phyloP scores from a whole-genome alignment of 1,284 basidiomycete species.

The Pyrrhoderma lamaoense region DNA sequence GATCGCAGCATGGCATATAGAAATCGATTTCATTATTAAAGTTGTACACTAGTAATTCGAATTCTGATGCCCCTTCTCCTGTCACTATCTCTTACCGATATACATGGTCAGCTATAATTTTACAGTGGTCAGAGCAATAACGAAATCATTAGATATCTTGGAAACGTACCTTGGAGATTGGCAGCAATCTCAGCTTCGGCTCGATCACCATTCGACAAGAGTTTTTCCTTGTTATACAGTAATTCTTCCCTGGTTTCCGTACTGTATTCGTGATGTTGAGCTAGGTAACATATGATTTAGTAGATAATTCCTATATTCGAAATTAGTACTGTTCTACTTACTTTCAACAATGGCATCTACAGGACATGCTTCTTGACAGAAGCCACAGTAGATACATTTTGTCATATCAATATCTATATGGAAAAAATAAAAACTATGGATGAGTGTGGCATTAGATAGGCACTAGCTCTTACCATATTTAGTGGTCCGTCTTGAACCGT shows the following conservation, averaged over 20 bases:
- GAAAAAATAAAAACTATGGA: slow-evolving; percentile 6
- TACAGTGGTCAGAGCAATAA: slow-evolving; percentile 10
- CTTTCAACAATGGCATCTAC: slow-evolving; percentile 99
- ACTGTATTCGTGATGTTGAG: slow-evolving; percentile 93
- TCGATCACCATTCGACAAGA: slow-evolving; percentile 91
- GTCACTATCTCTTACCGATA: slow-evolving; percentile 42
- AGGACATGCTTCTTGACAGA: slow-evolving; percentile 98
- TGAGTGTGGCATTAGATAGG: background rate
- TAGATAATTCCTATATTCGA: background rate
- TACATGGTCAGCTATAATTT: slow-evolving; percentile 48
- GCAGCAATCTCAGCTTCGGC: slow-evolving; percentile 96
- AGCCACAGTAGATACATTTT: slow-evolving; percentile 96
- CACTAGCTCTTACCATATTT: slow-evolving; percentile 66
- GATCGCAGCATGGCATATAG: background rate
- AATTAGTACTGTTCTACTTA: slow-evolving; percentile 37
- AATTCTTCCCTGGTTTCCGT: slow-evolving; percentile 98
- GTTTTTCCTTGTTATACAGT: slow-evolving; percentile 98
- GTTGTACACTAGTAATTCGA: slow-evolving; percentile 15
- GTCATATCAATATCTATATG: slow-evolving; percentile 88
- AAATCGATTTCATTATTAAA: background rate
- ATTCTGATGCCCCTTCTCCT: slow-evolving; percentile 18
- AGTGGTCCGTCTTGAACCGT: slow-evolving; percentile 95
- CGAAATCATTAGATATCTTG: slow-evolving; percentile 16
- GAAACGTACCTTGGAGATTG: slow-evolving; percentile 70
- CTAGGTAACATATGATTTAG: slow-evolving; percentile 39